Percentiles rank a stretch among this genome's conserved stretches.
Evolutionary conservation across 225 moss, liverwort and hornwort genomes (phyloP).

Genomic region (Straminergon stramineum): DNA sequence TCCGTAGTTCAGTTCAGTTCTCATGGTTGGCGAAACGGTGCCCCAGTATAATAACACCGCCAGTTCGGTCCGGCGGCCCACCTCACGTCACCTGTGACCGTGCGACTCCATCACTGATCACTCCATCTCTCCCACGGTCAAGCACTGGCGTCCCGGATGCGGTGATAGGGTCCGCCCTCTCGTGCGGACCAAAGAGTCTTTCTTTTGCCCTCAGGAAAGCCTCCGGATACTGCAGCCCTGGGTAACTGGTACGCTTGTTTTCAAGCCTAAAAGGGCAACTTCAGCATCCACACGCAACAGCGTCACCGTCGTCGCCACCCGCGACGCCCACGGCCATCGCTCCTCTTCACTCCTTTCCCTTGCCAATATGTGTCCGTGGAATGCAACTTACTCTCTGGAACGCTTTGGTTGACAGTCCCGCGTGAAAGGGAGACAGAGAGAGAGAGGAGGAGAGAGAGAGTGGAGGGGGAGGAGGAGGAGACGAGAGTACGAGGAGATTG

Average conservation of each 20-base stretch:
- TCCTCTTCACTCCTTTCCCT: background rate
- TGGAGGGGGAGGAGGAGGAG: too few species aligned
- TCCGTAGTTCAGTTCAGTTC: background rate
- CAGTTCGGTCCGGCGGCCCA: background rate
- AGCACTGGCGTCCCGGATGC: background rate
- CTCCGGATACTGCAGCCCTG: background rate
- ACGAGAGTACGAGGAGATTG: background rate
- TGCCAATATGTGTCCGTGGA: background rate
- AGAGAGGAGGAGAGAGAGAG: background rate
- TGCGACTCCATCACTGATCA: background rate
- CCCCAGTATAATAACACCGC: background rate
- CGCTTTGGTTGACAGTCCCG: background rate
- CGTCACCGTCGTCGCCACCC: background rate
- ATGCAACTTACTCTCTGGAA: background rate
- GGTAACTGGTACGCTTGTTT: background rate
- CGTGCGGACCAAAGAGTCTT: background rate
- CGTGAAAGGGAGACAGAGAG: background rate
- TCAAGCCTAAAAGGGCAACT: slow-evolving; percentile 9
- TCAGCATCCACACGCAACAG: background rate
- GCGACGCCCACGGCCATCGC: background rate
- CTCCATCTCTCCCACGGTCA: background rate
- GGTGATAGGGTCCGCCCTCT: background rate
- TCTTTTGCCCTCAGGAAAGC: background rate
- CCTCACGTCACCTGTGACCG: background rate
- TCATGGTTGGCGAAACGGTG: background rate